phyloP scores from a whole-genome alignment of 805 yeast species.

The Yarrowia phangngaensis region DNA sequence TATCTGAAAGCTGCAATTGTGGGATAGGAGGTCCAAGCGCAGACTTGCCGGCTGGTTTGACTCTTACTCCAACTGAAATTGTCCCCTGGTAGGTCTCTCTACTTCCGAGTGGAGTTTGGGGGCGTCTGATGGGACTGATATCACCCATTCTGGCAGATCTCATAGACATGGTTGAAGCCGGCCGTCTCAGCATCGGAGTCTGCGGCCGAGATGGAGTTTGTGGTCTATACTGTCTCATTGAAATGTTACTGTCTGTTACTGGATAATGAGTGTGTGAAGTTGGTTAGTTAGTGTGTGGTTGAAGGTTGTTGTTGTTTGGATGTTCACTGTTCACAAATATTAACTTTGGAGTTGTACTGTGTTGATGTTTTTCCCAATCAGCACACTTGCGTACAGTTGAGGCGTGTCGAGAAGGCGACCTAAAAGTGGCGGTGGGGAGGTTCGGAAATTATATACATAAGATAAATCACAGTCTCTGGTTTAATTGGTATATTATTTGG shows the following conservation, averaged over 20 bases:
- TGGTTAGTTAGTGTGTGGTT: slow-evolving; percentile 5
- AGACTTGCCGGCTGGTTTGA: slow-evolving; percentile 51
- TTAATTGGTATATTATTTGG: too few species aligned
- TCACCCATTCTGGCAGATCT: slow-evolving; percentile 32
- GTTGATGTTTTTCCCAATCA: slow-evolving; percentile 25
- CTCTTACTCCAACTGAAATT: slow-evolving; percentile 72
- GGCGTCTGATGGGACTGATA: slow-evolving; percentile 30
- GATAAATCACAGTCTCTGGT: too few species aligned
- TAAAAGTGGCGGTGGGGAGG: too few species aligned
- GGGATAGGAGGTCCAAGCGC: slow-evolving; percentile 6
- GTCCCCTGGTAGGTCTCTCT: slow-evolving; percentile 53
- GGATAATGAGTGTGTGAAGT: not conserved
- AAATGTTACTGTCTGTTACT: not conserved
- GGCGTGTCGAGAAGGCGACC: slow-evolving; percentile 2
- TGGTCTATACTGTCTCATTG: slow-evolving; percentile 19
- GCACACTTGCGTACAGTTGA: slow-evolving; percentile 14
- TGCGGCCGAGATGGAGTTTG: slow-evolving; percentile 31
- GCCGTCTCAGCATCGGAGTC: slow-evolving; percentile 34
- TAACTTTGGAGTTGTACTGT: slow-evolving; percentile 10
- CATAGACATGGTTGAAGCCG: slow-evolving; percentile 34
- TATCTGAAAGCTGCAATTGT: slow-evolving; percentile 16
- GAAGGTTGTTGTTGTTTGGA: slow-evolving; percentile 25
- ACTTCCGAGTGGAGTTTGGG: slow-evolving; percentile 31
- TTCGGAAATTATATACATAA: too few species aligned
- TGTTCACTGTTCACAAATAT: too few species aligned